Evolutionary conservation across 768 basidiomycete species (phyloP).

Genomic region (Boletellus ananas): DNA sequence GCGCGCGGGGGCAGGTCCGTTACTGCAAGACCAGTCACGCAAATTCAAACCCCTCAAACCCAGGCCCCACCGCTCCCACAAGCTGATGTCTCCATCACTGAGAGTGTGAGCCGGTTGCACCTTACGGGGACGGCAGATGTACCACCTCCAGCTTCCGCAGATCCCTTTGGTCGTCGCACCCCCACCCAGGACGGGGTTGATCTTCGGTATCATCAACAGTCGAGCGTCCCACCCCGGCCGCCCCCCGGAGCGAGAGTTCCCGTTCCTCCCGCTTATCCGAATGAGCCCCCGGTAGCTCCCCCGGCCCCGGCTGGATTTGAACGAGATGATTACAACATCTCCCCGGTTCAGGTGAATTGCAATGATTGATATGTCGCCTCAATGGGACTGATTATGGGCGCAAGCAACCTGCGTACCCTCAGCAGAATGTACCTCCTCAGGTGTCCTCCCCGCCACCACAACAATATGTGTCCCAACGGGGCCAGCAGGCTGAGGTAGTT

Average conservation of each 20-base stretch:
- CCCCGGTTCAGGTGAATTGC: conserved; percentile 22
- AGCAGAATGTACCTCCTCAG: conserved; percentile 20
- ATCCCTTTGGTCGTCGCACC: conserved; percentile 23
- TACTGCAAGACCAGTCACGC: conserved; percentile 34
- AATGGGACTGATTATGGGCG: conserved; percentile 3
- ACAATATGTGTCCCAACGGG: conserved; percentile 23
- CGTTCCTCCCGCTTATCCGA: conserved; percentile 33
- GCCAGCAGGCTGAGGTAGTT: conserved; percentile 29
- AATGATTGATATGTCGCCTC: not conserved
- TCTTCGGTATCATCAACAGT: conserved; percentile 39
- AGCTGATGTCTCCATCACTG: conserved; percentile 29
- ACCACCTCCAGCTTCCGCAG: conserved; percentile 21
- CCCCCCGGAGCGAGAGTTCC: conserved; percentile 38
- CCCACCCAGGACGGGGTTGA: conserved; percentile 37
- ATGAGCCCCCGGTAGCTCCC: conserved; percentile 27
- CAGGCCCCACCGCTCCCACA: conserved; percentile 32
- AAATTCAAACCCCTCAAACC: conserved; percentile 31
- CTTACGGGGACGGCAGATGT: conserved; percentile 39
- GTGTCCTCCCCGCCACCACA: conserved; percentile 18
- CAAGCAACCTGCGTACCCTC: conserved; percentile 23
- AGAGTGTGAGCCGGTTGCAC: conserved; percentile 45
- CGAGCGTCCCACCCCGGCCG: conserved; percentile 32
- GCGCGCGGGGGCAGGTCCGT: conserved; percentile 47
- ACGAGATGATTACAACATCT: conserved; percentile 24
- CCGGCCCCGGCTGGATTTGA: conserved; percentile 22